Base-by-base conservation (phyloP, 768 basidiomycete species). In the Butyriboletus loyo region DNA sequence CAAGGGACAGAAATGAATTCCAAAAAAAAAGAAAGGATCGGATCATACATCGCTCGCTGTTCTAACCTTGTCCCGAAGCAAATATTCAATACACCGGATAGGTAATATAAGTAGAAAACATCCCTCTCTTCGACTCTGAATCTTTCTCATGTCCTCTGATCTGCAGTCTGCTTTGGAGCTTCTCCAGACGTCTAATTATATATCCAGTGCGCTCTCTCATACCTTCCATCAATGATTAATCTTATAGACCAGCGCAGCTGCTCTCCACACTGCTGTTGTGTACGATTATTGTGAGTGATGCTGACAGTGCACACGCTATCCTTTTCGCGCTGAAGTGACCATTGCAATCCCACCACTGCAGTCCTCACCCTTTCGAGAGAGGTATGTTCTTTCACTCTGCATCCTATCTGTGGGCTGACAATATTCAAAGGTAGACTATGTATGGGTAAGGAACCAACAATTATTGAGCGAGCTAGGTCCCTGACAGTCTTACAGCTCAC, bases 221-320 rank as follows among this genome's bases (percentile, higher is more conserved):
- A n/a, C 21, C 9, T 17, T 8, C 11, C 0, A 5, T 39, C 17
- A 19, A 36, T 17, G 10, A 21, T 44, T 2, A 2, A 40, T 46
- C 38, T 31, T 5, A 53, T 4, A 0, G 8, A 22, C 11, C 2
- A 7, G 7, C 14, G 2, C 14, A 57, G 55, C 57, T 7, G 1
- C 15, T 1, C 14, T 42, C 4, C 17, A 39, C 4, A 41, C 39
- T 19, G 30, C 30, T 31, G 41, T 54, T 5, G 34, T 28, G 14
- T 59, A 59, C 36, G 58, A 58, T 25, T 58, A 53, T 14, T 4
- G 55, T 58, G 28, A 49, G 57, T 28, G 6, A 21, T 27, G 4
- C 9, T n/a, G 3, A n/a, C n/a, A n/a, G n/a, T 7, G 27, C 3
- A 2, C 17, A 30, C 2, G 1, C 2, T 24, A 7, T 6, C 9